Evolutionary conservation across 2,329 filamentous ascomycete genomes (phyloP).

Genomic region (Cladophialophora psammophila): DNA sequence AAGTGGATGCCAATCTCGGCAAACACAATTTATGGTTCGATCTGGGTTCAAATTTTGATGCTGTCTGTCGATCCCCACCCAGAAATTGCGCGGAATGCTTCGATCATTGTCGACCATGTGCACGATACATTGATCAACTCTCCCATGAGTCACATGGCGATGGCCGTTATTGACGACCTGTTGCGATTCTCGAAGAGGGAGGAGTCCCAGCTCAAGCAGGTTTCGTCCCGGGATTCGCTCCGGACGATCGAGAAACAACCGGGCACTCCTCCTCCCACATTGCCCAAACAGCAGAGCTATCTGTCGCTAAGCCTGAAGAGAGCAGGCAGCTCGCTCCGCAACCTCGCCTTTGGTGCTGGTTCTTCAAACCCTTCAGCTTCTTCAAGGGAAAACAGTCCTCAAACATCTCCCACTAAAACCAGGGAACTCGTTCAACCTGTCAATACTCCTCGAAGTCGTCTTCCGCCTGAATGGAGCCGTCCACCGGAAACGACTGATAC

Average conservation of each 20-base stretch:
- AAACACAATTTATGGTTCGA: constrained; percentile 89
- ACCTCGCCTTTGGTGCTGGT: constrained; percentile 60
- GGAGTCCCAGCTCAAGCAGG: constrained; percentile 35
- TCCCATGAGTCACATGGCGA: constrained; percentile 73
- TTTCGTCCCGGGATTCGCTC: constrained; percentile 37
- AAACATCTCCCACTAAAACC: constrained; percentile 39
- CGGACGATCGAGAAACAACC: constrained; percentile 39
- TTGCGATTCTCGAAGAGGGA: constrained; percentile 42
- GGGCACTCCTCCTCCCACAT: constrained; percentile 58
- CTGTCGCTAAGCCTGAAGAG: constrained; percentile 66
- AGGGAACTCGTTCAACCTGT: constrained; percentile 40
- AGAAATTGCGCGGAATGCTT: constrained; percentile 86
- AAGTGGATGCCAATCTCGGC: constrained; percentile 69
- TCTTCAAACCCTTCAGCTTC: constrained; percentile 45
- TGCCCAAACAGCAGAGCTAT: constrained; percentile 66
- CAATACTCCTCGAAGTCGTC: constrained; percentile 57
- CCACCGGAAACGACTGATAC: constrained; percentile 80
- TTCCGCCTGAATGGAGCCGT: constrained; percentile 65
- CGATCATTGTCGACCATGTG: constrained; percentile 84
- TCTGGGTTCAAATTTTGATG: constrained; percentile 92
- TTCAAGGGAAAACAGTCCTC: constrained; percentile 44
- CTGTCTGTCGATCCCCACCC: constrained; percentile 94
- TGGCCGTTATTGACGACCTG: constrained; percentile 77
- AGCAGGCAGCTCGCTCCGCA: constrained; percentile 71
- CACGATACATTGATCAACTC: constrained; percentile 80